phyloP scores from a whole-genome alignment of 768 basidiomycete genomes.

The Leccinum fibrillosum region DNA sequence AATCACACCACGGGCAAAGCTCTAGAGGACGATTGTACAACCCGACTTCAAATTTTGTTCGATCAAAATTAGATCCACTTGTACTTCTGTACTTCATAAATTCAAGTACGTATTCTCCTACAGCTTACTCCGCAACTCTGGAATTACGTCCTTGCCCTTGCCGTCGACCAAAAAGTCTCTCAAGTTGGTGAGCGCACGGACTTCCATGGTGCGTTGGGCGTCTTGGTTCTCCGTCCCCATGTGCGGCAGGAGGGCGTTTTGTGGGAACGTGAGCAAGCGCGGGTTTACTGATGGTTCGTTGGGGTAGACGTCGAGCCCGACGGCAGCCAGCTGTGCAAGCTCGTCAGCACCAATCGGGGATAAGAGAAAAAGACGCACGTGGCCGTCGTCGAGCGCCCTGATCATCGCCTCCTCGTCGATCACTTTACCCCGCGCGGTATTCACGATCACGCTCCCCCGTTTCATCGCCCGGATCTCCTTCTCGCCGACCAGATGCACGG shows the following conservation, averaged over 20 bases:
- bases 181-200: constrained; percentile 77
- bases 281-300: constrained; percentile 82
- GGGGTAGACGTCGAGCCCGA: constrained; percentile 85
- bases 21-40: constrained; percentile 4
- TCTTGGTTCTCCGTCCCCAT: constrained; percentile 89
- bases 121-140: constrained; percentile 40
- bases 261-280: constrained; percentile 73
- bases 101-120: constrained; percentile 1
- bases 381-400: constrained; percentile 78
- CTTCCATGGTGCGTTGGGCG: constrained; percentile 78
- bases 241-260: constrained; percentile 85
- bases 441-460: constrained; percentile 74
- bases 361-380: constrained; percentile 49
- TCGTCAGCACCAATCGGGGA: neutral
- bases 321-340: constrained; percentile 22
- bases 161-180: constrained; percentile 66
- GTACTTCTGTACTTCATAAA: neutral
- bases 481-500: constrained; percentile 70
- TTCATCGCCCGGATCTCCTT: constrained; percentile 75
- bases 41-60: too few species aligned
- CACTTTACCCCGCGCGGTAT: constrained; percentile 89
- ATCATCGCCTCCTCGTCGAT: constrained; percentile 88
- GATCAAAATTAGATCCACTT: neutral
- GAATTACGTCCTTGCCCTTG: constrained; percentile 62
- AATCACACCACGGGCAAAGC: constrained; percentile 12